A percentile compares a stretch with the other conserved stretches of the same genome.
These are phyloP conservation scores for Heliamphora pulchella DNA, from an alignment of 179 eudicot genomes.

Conservation along the genomic window DNA sequence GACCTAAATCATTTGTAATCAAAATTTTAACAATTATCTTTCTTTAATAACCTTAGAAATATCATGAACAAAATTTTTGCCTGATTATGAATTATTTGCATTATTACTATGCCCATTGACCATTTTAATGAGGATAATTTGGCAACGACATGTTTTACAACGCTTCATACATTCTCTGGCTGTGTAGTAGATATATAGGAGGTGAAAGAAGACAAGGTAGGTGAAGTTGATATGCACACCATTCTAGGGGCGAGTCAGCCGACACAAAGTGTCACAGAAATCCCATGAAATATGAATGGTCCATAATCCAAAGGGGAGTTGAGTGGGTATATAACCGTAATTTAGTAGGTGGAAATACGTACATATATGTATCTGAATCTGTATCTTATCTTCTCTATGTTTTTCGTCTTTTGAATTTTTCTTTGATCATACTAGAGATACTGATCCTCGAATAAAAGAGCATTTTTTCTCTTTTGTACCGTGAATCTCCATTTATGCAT, in stretches of 20 bases:
- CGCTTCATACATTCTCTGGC: no score
- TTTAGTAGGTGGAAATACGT: background rate
- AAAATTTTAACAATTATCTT: no score
- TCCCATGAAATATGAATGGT: background rate
- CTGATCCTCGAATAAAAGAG: background rate
- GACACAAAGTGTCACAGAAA: background rate
- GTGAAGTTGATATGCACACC: background rate
- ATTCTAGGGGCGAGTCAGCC: background rate
- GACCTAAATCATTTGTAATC: no score
- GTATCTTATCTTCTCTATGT: background rate
- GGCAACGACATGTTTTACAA: no score
- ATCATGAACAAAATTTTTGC: background rate
- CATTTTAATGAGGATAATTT: background rate
- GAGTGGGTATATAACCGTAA: background rate
- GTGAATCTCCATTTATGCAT: background rate
- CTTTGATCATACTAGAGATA: background rate
- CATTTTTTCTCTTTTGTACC: no score
- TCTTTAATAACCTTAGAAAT: no score
- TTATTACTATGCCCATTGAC: background rate
- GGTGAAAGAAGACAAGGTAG: no score
- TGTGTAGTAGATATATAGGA: no score
- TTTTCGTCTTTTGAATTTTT: background rate
- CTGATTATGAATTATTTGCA: background rate
- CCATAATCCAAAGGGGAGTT: background rate
- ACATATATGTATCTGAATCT: background rate